These are phyloP conservation scores for Adansonia grandidieri DNA, from an alignment of 441 rosid genomes.

Conservation along the genomic window DNA sequence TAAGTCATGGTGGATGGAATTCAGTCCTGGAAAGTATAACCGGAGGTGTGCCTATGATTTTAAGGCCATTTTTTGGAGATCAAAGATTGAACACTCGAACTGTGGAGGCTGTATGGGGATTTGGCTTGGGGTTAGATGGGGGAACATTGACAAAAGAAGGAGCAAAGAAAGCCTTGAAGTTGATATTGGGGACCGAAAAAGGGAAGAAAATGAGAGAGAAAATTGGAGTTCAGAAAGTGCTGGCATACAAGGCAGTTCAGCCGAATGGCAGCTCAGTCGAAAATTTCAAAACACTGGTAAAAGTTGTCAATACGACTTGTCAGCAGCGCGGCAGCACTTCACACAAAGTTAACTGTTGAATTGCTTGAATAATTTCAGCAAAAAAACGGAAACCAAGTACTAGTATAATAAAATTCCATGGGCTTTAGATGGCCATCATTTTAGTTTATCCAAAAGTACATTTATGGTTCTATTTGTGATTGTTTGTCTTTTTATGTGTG, in stretches of 20 bases:
- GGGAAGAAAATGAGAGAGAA: slow-evolving; percentile 46
- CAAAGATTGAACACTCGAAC: slow-evolving; percentile 42
- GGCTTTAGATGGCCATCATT: too few species aligned
- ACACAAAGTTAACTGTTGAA: too few species aligned
- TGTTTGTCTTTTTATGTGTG: too few species aligned
- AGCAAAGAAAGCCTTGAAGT: slow-evolving; percentile 28
- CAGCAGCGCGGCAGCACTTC: too few species aligned
- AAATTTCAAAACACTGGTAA: slow-evolving; percentile 38
- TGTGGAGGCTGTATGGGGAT: slow-evolving; percentile 42
- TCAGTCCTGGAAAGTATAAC: slow-evolving; percentile 46
- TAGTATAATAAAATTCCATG: too few species aligned
- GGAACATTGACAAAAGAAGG: slow-evolving; percentile 37
- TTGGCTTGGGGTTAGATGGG: slow-evolving; percentile 46
- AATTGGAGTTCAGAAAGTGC: slow-evolving; percentile 25
- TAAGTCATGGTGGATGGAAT: slow-evolving; percentile 62
- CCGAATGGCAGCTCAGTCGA: slow-evolving; percentile 42
- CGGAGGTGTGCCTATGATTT: slow-evolving; percentile 54
- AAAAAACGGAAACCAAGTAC: too few species aligned
- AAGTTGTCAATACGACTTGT: slow-evolving; percentile 21
- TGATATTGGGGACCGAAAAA: slow-evolving; percentile 35
- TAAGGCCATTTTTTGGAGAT: slow-evolving; percentile 54
- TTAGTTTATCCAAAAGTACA: too few species aligned
- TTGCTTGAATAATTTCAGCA: too few species aligned
- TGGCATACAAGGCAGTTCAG: slow-evolving; percentile 38
- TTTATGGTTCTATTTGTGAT: too few species aligned